phyloP scores from a whole-genome alignment of 2,329 filamentous ascomycete genomes.

The Cladophialophora exuberans region DNA sequence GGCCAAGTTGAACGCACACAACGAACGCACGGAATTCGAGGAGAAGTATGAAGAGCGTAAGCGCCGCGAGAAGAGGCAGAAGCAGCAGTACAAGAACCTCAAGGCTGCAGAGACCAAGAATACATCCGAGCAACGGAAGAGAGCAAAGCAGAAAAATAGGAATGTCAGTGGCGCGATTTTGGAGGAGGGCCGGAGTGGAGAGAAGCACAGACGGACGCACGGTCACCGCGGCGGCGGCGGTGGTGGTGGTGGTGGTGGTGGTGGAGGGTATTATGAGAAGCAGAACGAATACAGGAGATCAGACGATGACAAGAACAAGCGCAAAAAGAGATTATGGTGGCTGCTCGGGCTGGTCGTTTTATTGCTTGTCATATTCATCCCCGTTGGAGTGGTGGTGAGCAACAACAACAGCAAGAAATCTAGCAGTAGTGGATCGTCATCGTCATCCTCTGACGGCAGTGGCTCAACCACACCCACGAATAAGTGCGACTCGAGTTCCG shows the following conservation, averaged over 20 bases:
- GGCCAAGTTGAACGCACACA: slow-evolving; percentile 66
- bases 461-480: slow-evolving; percentile 46
- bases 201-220: slow-evolving; percentile 49
- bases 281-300: slow-evolving; percentile 30
- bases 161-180: slow-evolving; percentile 71
- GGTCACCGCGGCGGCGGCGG: too few relatives aligned
- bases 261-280: slow-evolving; percentile 49
- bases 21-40: slow-evolving; percentile 57
- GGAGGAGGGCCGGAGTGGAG: slow-evolving; percentile 65
- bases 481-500: slow-evolving; percentile 55
- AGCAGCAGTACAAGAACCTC: slow-evolving; percentile 37
- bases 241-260: too few relatives aligned
- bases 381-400: slow-evolving; percentile 67
- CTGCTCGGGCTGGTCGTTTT: slow-evolving; percentile 55
- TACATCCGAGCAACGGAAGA: slow-evolving; percentile 43
- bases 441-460: slow-evolving; percentile 30
- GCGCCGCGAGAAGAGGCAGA: slow-evolving; percentile 43
- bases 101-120: slow-evolving; percentile 36
- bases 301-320: slow-evolving; percentile 40
- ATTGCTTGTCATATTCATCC: slow-evolving; percentile 68
- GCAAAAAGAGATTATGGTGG: slow-evolving; percentile 56
- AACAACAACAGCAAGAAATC: slow-evolving; percentile 62
- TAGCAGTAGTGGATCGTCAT: slow-evolving; percentile 24
- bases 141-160: slow-evolving; percentile 58
- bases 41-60: slow-evolving; percentile 47